A percentile compares a stretch with the other conserved stretches of the same genome.
phyloP scores from a whole-genome alignment of 2,329 filamentous ascomycete genomes.

The Cadophora malorum region DNA sequence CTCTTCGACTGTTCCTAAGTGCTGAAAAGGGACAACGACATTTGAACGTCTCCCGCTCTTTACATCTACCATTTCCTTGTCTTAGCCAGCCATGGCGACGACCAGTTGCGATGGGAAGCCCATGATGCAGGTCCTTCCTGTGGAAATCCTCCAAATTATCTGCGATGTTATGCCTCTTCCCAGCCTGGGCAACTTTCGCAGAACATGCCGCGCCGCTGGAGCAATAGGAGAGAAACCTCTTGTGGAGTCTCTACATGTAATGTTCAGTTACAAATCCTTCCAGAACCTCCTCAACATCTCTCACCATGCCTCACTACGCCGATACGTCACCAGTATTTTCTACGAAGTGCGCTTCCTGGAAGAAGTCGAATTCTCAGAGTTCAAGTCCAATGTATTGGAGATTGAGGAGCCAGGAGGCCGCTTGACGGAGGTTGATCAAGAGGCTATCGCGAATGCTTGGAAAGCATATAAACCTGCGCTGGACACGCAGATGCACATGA shows the following conservation, averaged over 20 bases:
- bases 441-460: constrained; percentile 1
- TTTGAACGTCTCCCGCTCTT: not conserved
- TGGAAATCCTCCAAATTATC: constrained; percentile 3
- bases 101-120: not conserved
- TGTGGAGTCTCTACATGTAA: constrained; percentile 8
- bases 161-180: constrained; percentile 1
- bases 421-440: not conserved
- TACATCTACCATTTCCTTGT: not conserved
- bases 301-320: not conserved
- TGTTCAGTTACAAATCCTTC: constrained; percentile 18
- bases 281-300: constrained; percentile 18
- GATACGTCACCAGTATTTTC: constrained; percentile 10
- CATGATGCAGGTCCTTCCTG: not conserved
- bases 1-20: not conserved
- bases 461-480: constrained; percentile 1
- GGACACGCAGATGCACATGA: constrained; percentile 11
- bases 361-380: not conserved
- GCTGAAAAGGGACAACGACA: not conserved
- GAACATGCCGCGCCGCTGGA: not conserved
- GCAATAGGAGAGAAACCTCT: not conserved
- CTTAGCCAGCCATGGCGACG: not conserved
- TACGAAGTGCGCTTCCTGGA: constrained; percentile 16
- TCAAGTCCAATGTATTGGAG: constrained; percentile 11
- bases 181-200: not conserved
- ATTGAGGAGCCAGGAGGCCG: not conserved